These are phyloP conservation scores for Komagataella ulmi DNA, from an alignment of 805 yeast species.

Conservation along the genomic window DNA sequence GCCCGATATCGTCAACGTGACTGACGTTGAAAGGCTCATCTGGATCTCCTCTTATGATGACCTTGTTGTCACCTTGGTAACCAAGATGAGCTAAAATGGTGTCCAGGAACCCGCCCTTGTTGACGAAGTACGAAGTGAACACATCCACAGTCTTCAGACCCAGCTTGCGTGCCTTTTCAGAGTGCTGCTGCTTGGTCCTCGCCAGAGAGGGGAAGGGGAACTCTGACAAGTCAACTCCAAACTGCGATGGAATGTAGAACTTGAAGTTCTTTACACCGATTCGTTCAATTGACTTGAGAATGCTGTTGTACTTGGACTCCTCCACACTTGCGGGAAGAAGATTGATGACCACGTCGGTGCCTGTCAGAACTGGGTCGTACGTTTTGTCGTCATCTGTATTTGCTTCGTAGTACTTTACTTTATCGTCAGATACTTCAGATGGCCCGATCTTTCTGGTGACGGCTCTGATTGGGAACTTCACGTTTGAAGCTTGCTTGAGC, in stretches of 20 bases:
- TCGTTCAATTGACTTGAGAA: constrained; percentile 24
- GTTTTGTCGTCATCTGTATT: constrained; percentile 15
- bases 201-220: constrained; percentile 21
- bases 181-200: constrained; percentile 20
- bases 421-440: constrained; percentile 12
- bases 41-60: constrained; percentile 27
- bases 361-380: constrained; percentile 24
- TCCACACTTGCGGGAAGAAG: constrained; percentile 21
- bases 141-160: constrained; percentile 37
- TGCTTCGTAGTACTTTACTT: constrained; percentile 24
- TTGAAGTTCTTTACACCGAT: constrained; percentile 26
- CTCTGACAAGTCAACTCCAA: constrained; percentile 31
- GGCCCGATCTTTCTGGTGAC: constrained; percentile 26
- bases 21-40: constrained; percentile 21
- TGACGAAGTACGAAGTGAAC: constrained; percentile 23
- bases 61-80: constrained; percentile 20
- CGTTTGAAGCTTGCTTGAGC: constrained; percentile 18
- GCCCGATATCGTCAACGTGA: constrained; percentile 28
- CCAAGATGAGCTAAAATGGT: constrained; percentile 23
- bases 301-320: constrained; percentile 8
- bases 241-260: constrained; percentile 47
- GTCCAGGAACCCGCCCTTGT: constrained; percentile 20
- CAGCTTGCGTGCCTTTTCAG: constrained; percentile 22
- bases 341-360: constrained; percentile 38
- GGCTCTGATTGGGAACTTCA: constrained; percentile 31